Base-by-base conservation (phyloP, 306 rosid species). In the Albizia julibrissin region DNA sequence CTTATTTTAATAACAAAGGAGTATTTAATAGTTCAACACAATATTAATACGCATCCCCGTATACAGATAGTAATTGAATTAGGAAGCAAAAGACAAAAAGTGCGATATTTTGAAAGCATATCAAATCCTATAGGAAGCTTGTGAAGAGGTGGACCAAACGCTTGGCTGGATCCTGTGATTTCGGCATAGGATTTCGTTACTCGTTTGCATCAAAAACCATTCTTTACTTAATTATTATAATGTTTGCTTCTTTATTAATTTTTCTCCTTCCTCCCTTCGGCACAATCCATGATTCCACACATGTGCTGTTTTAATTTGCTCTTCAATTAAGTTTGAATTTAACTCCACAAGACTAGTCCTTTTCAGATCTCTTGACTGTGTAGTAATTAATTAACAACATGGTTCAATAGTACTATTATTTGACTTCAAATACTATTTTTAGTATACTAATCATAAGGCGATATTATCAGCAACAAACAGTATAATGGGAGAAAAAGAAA, bases 191-290 rank as follows among this genome's bases (percentile, higher is more conserved):
- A 49, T 18, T 31, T 49, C 77, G 27, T 18, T 47, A 3, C 7
- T 72, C 49, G 44, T 72, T 21, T 72, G 43, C 77, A 73, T 73
- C 42, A 47, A 73, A 73, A 73, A 73, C 42, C 77, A 47, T 34
- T 46, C 37, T 10, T 10, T 27, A 7, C 61, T 49, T 49, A 5
- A 4, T 5, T 34, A 34, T 5, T 34, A 5, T 11, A 13, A 47
- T 31, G 24, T 29, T 19, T 47, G 3, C 11, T 49, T 31, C 64
- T 5, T 29, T 6, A 8, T 56, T 19, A 46, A 27, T 1, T 46
- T 13, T 13, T 70, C 52, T 43, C 37, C 4, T n/a, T 43, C 47
- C 47, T 43, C 2, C 49, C 9, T 15, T 72, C 15, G 15, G 24
- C 40, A 47, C 33, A 19, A 27, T 19, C 29, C 76, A 72, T 24